Percentiles rank a stretch among this genome's conserved stretches.
phyloP scores from a whole-genome alignment of 2,329 filamentous ascomycete genomes.

The Aspergillus puulaauensis region DNA sequence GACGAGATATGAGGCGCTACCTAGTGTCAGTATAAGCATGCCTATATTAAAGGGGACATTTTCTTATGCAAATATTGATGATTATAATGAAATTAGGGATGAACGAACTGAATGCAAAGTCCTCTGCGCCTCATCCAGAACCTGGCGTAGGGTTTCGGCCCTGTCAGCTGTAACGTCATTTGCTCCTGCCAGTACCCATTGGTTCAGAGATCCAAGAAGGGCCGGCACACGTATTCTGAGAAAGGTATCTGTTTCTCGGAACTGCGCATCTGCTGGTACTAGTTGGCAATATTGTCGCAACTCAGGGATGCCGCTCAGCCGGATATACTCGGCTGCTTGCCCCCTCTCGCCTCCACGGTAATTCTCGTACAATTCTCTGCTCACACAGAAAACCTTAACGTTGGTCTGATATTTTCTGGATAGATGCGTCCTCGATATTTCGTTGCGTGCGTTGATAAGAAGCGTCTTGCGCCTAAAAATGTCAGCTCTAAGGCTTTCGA shows the following conservation, averaged over 20 bases:
- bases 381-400: conserved; percentile 20
- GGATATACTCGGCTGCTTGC: conserved; percentile 11
- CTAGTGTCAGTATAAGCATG: conserved; percentile 1
- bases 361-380: conserved; percentile 18
- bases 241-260: conserved; percentile 11
- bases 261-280: conserved; percentile 20
- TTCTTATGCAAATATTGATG: not conserved
- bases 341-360: conserved; percentile 1
- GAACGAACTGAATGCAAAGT: conserved; percentile 11
- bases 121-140: conserved; percentile 8
- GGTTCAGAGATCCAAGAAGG: conserved; percentile 15
- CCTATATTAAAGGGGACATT: not conserved
- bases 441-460: conserved; percentile 12
- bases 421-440: not conserved
- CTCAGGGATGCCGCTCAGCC: conserved; percentile 21
- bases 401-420: not conserved
- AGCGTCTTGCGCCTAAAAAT: not conserved
- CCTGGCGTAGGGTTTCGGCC: conserved; percentile 14
- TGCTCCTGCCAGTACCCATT: conserved; percentile 17
- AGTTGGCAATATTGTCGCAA: conserved; percentile 22
- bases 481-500: not conserved
- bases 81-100: not conserved
- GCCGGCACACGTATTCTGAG: conserved; percentile 16
- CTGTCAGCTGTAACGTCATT: conserved; percentile 13
- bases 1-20: conserved; percentile 1